Percentiles rank a stretch among this genome's conserved stretches.
Conservation (phyloP, 768 basidiomycete species). For the Leccinum variicolor region DNA sequence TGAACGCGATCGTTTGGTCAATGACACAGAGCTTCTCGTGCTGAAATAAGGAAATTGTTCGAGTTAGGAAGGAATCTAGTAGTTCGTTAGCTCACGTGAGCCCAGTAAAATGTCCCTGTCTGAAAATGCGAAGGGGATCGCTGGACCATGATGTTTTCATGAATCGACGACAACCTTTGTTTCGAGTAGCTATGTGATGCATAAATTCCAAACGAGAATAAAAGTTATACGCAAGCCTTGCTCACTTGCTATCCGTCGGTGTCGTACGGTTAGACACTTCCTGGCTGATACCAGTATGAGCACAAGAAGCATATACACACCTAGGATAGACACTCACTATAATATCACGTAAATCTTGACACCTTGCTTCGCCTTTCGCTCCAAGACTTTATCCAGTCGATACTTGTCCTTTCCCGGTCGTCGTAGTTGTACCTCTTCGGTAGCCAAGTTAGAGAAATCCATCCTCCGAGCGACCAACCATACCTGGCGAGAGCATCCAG, state of each 20-base stretch:
- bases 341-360: conserved; percentile 95
- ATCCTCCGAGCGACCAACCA: conserved; percentile 1
- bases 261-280: conserved; percentile 96
- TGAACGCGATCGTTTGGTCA: conserved; percentile 95
- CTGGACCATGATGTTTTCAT: conserved; percentile 94
- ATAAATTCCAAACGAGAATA: conserved; percentile 6
- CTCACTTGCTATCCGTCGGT: conserved; percentile 88
- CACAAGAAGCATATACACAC: not conserved
- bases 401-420: conserved; percentile 83
- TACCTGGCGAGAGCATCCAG: conserved; percentile 96
- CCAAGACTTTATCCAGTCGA: conserved; percentile 80
- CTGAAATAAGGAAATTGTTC: conserved; percentile 35
- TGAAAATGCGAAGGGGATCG: conserved; percentile 97
- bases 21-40: conserved; percentile 98
- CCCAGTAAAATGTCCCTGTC: conserved; percentile 98
- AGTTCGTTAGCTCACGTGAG: conserved; percentile 62
- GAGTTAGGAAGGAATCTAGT: not conserved
- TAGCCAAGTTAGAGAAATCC: not conserved
- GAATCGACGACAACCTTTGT: conserved; percentile 69
- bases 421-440: conserved; percentile 75
- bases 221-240: conserved; percentile 1
- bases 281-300: conserved; percentile 48
- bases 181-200: conserved; percentile 71
- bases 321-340: conserved; percentile 53
- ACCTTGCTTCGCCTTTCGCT: conserved; percentile 91